Evolutionary conservation across 2,329 filamentous ascomycete genomes (phyloP), one percentile per base, ranked within the genome.

Genomic region (Aureobasidium melanogenum): DNA sequence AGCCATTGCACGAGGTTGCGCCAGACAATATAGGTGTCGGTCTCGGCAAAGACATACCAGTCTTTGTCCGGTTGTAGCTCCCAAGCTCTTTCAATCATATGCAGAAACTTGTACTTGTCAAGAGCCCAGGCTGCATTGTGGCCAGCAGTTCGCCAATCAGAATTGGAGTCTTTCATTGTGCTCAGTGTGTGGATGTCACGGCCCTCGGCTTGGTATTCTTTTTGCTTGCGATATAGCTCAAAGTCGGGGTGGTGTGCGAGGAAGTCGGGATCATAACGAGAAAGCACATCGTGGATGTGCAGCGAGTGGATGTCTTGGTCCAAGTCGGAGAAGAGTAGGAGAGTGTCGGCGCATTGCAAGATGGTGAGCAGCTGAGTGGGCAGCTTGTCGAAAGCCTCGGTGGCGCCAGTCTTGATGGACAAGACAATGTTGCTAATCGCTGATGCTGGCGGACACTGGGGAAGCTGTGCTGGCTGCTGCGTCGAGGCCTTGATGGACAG

Each of bases 301-400:
- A 79, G 73, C 32, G 81, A 81, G 12, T 76, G 73, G 51, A 84
- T 78, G 9, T 76, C 70, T 68, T 82, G 78, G 28, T 78, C 76
- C 59, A 80, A 80, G 69, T 85, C 83, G 63, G 82, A 85, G 71
- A 83, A 84, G 66, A 86, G 79, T 55, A 79, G 76, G 57, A 79
- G 80, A 68, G 83, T 73, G 34, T 80, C 78, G 44, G 82, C 76
- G 71, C 83, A 85, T 64, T 75, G 74, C 22, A 85, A 74, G 0
- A 81, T 82, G 1, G 80, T 82, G 55, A 75, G 69, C 62, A 84
- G 76, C 65, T 84, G 82, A 2, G 77, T 70, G 1, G 82, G 81
- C 2, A 85, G 75, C 67, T 84, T 83, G 30, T 80, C 76, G 58
- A 74, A 70, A 15, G 81, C 76, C 66, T 85, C 82, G 8, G 81